Conservation (phyloP, 2,329 filamentous ascomycete species). For the Colletotrichum tofieldiae region DNA sequence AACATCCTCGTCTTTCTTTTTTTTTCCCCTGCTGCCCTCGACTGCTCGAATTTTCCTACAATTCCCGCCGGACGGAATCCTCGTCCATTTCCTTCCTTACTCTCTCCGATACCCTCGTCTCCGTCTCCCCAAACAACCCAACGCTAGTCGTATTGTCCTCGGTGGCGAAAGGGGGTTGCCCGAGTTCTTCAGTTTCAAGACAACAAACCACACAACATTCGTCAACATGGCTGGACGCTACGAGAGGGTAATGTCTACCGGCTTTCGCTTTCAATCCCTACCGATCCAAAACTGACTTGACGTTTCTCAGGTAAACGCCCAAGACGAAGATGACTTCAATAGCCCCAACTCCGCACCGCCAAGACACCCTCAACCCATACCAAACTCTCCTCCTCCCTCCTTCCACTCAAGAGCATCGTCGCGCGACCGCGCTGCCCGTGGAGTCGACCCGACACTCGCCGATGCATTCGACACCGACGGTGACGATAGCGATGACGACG, state of each 20-base stretch:
- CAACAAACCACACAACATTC: slow-evolving; percentile 23
- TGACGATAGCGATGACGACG: slow-evolving; percentile 81
- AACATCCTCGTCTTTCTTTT: slow-evolving; percentile 34
- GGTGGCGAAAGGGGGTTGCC: slow-evolving; percentile 38
- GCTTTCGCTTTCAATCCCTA: background rate
- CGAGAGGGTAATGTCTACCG: slow-evolving; percentile 63
- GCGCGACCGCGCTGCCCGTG: slow-evolving; percentile 56
- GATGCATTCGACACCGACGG: slow-evolving; percentile 93
- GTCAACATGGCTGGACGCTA: slow-evolving; percentile 69
- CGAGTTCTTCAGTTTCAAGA: slow-evolving; percentile 16
- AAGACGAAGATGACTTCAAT: slow-evolving; percentile 68
- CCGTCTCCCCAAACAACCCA: slow-evolving; percentile 8
- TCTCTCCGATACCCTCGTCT: slow-evolving; percentile 1
- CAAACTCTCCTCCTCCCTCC: slow-evolving; percentile 81
- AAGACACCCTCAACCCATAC: slow-evolving; percentile 54
- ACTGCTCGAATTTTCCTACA: slow-evolving; percentile 28
- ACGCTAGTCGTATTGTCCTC: slow-evolving; percentile 35
- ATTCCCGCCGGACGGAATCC: slow-evolving; percentile 16
- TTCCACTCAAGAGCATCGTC: slow-evolving; percentile 88
- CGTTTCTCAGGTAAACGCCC: slow-evolving; percentile 67
- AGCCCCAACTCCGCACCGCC: slow-evolving; percentile 54
- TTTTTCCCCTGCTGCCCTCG: background rate
- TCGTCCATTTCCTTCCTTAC: slow-evolving; percentile 8
- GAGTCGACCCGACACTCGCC: slow-evolving; percentile 84
- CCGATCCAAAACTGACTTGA: slow-evolving; percentile 18